A percentile compares a stretch with the other conserved stretches of the same genome.
Evolutionary conservation across 73 alveolate species (phyloP).

Genomic region (Paramecium pentaurelia): DNA sequence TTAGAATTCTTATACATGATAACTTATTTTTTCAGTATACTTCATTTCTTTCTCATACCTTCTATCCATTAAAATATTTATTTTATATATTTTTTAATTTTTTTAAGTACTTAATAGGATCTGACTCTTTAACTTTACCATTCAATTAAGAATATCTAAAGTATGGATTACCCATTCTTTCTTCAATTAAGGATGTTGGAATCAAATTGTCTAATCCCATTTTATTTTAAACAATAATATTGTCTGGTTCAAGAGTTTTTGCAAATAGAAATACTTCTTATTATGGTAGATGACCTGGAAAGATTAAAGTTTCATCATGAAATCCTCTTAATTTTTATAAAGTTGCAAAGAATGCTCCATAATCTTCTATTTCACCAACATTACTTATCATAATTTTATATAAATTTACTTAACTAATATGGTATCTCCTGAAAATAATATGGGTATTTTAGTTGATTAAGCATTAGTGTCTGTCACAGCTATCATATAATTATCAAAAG

Average conservation of each 20-base stretch:
- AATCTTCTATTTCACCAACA: constrained; percentile 3
- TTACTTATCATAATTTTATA: not conserved
- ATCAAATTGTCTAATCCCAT: constrained; percentile 14
- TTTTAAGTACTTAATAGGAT: constrained; percentile 34
- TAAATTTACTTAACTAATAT: not conserved
- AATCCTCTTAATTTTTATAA: constrained; percentile 17
- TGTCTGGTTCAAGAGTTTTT: constrained; percentile 32
- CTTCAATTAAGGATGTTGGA: constrained; percentile 17
- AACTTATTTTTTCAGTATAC: constrained; percentile 5
- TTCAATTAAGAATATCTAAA: constrained; percentile 26
- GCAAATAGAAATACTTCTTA: constrained; percentile 3
- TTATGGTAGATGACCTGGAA: constrained; percentile 38
- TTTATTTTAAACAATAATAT: not conserved
- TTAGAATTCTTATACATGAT: constrained; percentile 19
- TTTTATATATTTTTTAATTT: constrained; percentile 10
- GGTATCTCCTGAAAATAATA: constrained; percentile 12
- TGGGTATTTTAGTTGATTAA: not conserved
- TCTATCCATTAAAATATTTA: constrained; percentile 7
- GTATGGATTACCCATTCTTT: constrained; percentile 42
- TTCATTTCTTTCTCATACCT: not conserved
- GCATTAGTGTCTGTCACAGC: not conserved
- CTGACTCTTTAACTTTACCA: not conserved
- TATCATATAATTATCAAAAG: constrained; percentile 34
- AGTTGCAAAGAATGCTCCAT: not conserved
- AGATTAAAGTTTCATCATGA: constrained; percentile 39